Evolutionary conservation across 1,284 basidiomycete genomes (phyloP), one percentile per base, ranked within the genome.

Genomic region (Rhodotorula sp.): DNA sequence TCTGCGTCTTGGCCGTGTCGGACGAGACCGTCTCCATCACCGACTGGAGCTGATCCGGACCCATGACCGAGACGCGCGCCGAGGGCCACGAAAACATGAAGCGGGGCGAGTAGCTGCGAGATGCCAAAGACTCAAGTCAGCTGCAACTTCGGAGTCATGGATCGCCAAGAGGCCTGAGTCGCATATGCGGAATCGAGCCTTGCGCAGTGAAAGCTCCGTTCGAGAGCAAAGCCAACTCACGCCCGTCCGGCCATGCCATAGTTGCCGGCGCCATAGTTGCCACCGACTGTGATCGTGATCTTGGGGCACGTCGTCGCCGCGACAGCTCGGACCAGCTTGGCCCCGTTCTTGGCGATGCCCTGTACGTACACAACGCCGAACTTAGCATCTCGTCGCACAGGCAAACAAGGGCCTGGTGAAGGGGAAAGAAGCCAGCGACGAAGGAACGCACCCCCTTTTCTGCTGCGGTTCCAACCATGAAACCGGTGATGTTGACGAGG

Each of bases 51-150:
- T 96, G 94, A 56, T 89, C 91, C 4, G 91, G 56, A 8, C 95
- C 94, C 95, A 97, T 97, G 57, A 97, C 94, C n/a, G 89, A 91
- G 4, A 96, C 89, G 80, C 91, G 93, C 44, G 94, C 91, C 77
- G 95, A 95, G 69, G 94, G 94, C 94, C 95, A 97, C 91, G 94
- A 95, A 91, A 91, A 97, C 65, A 97, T 82, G 85, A 97, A 96
- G 70, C 93, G 86, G 5, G 94, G 93, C 26, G 91, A 91, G 74
- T 91, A 89, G 90, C 94, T 94, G 53, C 1, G 17, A 20, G 26
- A 24, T 12, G 37, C 37, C 10, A 42, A 42, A 42, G 8, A 24
- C 1, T 15, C 17, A 18, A 15, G 26, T 20, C 49, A 51, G 49
- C 49, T 51, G 49, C 49, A 6, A 60, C 45, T 26, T 30, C 37